Base-by-base conservation (phyloP, 73 alveolate species). In the Paramecium tetraurelia region DNA sequence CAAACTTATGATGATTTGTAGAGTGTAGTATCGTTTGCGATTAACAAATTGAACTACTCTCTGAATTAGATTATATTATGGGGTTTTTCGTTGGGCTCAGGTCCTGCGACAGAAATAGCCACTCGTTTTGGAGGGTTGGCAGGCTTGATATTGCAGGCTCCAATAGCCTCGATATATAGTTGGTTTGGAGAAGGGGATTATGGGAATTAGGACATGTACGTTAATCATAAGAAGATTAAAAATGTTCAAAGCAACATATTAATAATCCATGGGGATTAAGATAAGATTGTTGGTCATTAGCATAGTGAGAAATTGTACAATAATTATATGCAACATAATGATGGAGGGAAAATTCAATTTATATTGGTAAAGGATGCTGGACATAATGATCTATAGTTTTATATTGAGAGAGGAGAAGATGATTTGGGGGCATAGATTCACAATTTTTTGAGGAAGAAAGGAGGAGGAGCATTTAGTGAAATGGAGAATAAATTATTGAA, bases 21-120 rank as follows among this genome's bases (percentile, higher is more conserved):
- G 14, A 35, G 14, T 20, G 90, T 80, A 9, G 22, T 80, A 8
- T 40, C 76, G 3, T 80, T 80, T 80, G 90, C 90, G 5, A 41
- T 44, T 9, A 18, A 80, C 18, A 41, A 6, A 40, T 63, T 80
- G 9, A 48, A 48, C 14, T 80, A 80, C 33, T 40, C 36, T 7
- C 4, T 80, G 7, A 80, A 40, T 48, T 22, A 48, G 18, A 80
- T 80, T 10, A 21, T 80, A 43, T 80, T 80, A 44, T 80, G 90
- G 90, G 90, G 90, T 16, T 80, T 80, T 41, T 80, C 90, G 0
- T n/a, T 80, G 5, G 90, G 90, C 3, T 80, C 90, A 31, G 90
- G 90, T 8, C 90, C 90, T 10, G 57, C 90, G 4, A 27, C 35
- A 4, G 90, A 80, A 46, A 43, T 80, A 80, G 90, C 76, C 6